phyloP scores from a whole-genome alignment of 495 filamentous ascomycete species.

The Daldinia vernicosa region DNA sequence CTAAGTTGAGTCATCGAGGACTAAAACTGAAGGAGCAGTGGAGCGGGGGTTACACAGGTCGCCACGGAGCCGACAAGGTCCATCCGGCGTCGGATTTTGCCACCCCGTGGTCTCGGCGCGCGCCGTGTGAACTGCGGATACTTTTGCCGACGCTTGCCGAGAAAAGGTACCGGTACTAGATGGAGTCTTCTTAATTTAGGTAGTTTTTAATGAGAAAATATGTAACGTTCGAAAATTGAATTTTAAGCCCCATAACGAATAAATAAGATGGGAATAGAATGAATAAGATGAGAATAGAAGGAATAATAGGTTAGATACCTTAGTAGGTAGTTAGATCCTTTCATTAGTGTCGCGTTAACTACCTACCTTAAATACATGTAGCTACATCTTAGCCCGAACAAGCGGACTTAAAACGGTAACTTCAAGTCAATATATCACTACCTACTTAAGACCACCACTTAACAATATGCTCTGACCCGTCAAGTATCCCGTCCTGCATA shows the following conservation, averaged over 20 bases:
- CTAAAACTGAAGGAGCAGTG: background rate
- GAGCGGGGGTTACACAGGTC: slow-evolving; percentile 13
- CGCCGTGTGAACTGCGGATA: background rate
- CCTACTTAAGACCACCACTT: slow-evolving; percentile 63
- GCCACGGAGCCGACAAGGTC: slow-evolving; percentile 26
- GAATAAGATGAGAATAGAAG: background rate
- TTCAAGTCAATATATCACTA: slow-evolving; percentile 13
- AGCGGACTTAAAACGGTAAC: background rate
- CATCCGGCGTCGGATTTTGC: slow-evolving; percentile 31
- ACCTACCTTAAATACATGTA: background rate
- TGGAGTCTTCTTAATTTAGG: background rate
- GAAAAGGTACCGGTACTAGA: background rate
- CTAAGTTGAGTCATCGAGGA: background rate
- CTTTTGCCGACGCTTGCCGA: slow-evolving; percentile 23
- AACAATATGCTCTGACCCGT: slow-evolving; percentile 69
- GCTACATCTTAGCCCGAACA: background rate
- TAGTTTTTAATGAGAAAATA: background rate
- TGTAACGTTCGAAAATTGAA: background rate
- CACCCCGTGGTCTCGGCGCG: slow-evolving; percentile 22
- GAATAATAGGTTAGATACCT: background rate
- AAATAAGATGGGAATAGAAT: background rate
- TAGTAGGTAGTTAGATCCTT: background rate
- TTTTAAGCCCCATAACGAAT: background rate
- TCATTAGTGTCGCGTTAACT: background rate
- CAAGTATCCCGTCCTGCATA: slow-evolving; percentile 74